A percentile compares a stretch with the other conserved stretches of the same genome.
Conservation (phyloP, 2,329 filamentous ascomycete species). For the Aspergillus ruber region DNA sequence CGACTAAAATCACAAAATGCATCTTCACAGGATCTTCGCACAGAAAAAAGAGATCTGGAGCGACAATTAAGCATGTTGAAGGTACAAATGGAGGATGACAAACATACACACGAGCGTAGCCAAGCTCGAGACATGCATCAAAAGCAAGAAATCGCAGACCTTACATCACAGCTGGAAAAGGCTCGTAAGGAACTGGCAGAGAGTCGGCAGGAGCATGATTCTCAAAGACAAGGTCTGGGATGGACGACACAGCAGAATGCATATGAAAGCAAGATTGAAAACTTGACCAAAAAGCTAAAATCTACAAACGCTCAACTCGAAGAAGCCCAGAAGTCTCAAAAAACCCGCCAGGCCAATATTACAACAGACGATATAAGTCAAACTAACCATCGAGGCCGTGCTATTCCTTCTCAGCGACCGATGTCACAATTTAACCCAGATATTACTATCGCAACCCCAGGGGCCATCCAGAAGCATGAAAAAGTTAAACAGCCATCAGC, state of each 20-base stretch:
- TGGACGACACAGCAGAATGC: constrained; percentile 57
- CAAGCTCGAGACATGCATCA: constrained; percentile 30
- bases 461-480: constrained; percentile 45
- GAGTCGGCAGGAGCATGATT: constrained; percentile 44
- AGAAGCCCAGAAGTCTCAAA: constrained; percentile 49
- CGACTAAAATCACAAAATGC: constrained; percentile 54
- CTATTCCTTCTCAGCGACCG: constrained; percentile 25
- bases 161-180: constrained; percentile 40
- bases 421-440: constrained; percentile 35
- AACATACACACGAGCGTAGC: constrained; percentile 59
- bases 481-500: constrained; percentile 54
- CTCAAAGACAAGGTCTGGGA: constrained; percentile 53
- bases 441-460: constrained; percentile 47
- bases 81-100: constrained; percentile 77
- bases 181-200: constrained; percentile 46
- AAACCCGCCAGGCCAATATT: constrained; percentile 27
- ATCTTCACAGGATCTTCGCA: constrained; percentile 60
- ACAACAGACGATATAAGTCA: constrained; percentile 19
- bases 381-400: constrained; percentile 36
- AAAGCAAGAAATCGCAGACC: constrained; percentile 34
- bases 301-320: constrained; percentile 68
- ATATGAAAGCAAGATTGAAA: constrained; percentile 64
- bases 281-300: constrained; percentile 63
- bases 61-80: constrained; percentile 71
- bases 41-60: constrained; percentile 74